Evolutionary conservation across 169 alveolate species (phyloP).

Genomic region (Cryptosporidium felis): DNA sequence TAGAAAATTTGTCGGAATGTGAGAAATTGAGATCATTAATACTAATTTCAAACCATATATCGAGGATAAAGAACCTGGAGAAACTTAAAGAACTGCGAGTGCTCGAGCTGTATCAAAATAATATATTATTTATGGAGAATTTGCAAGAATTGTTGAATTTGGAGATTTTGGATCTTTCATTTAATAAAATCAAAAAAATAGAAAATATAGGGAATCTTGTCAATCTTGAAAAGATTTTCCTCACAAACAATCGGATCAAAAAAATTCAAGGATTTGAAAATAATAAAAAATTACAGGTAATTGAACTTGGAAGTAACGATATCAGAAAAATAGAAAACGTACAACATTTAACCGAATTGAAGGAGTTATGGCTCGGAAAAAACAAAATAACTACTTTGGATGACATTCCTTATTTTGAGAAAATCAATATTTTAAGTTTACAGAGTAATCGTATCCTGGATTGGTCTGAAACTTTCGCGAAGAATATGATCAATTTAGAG

Average conservation of each 20-base stretch:
- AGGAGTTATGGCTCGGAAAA: conserved; percentile 88
- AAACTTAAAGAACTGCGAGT: conserved; percentile 73
- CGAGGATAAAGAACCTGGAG: conserved; percentile 81
- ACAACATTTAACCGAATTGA: conserved; percentile 75
- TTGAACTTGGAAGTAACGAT: conserved; percentile 87
- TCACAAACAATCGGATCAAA: conserved; percentile 80
- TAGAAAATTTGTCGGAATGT: conserved; percentile 59
- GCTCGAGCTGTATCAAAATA: conserved; percentile 85
- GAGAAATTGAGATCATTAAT: conserved; percentile 30
- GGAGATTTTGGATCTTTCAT: conserved; percentile 75
- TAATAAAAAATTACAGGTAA: conserved; percentile 76
- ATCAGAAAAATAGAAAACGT: conserved; percentile 83
- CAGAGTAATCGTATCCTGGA: conserved; percentile 81
- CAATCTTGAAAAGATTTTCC: conserved; percentile 78
- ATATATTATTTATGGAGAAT: conserved; percentile 79
- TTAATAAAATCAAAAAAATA: conserved; percentile 73
- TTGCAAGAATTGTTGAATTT: conserved; percentile 77
- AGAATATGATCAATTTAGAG: conserved; percentile 71
- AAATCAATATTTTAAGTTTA: conserved; percentile 79
- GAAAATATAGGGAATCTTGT: conserved; percentile 71
- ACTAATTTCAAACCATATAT: conserved; percentile 82
- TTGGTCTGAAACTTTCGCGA: conserved; percentile 76
- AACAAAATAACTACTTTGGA: conserved; percentile 83
- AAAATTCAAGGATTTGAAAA: conserved; percentile 78
- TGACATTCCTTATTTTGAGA: conserved; percentile 74